phyloP scores from a whole-genome alignment of 73 alveolate species.

The Stentor roeselii region DNA sequence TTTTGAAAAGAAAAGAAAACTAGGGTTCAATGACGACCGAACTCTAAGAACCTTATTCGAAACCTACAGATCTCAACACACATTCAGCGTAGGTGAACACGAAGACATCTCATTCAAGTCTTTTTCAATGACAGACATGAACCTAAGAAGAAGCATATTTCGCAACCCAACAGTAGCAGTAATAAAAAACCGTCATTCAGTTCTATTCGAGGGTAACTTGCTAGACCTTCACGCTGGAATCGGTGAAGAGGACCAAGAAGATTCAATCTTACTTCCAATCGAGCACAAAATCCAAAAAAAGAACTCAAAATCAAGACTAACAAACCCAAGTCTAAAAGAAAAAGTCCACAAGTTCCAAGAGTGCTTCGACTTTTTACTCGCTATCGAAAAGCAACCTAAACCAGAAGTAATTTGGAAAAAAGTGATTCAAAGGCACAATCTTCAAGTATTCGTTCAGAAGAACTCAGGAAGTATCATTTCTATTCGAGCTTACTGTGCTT shows the following conservation, averaged over 20 bases:
- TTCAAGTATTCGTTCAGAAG: neutral
- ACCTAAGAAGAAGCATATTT: too few relatives aligned
- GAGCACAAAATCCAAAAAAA: neutral
- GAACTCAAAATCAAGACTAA: neutral
- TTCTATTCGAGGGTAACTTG: neutral
- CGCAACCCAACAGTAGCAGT: too few relatives aligned
- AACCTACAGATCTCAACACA: too few relatives aligned
- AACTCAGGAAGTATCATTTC: neutral
- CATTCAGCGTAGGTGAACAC: too few relatives aligned
- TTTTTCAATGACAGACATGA: too few relatives aligned
- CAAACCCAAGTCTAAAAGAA: too few relatives aligned
- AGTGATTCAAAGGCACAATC: neutral
- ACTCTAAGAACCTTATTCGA: too few relatives aligned
- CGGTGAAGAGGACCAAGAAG: conserved; percentile 8
- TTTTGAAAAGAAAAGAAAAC: too few relatives aligned
- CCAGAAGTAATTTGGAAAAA: neutral
- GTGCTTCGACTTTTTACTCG: conserved; percentile 11
- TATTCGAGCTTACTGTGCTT: conserved; percentile 17
- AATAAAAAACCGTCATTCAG: too few relatives aligned
- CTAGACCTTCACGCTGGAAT: neutral
- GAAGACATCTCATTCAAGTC: too few relatives aligned
- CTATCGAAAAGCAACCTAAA: neutral
- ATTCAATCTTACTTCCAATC: neutral
- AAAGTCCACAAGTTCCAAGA: conserved; percentile 19
- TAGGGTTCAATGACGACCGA: too few relatives aligned